These are phyloP conservation scores for Stenogyne calaminthoides DNA, from an alignment of 305 asterid genomes.

Conservation along the genomic window DNA sequence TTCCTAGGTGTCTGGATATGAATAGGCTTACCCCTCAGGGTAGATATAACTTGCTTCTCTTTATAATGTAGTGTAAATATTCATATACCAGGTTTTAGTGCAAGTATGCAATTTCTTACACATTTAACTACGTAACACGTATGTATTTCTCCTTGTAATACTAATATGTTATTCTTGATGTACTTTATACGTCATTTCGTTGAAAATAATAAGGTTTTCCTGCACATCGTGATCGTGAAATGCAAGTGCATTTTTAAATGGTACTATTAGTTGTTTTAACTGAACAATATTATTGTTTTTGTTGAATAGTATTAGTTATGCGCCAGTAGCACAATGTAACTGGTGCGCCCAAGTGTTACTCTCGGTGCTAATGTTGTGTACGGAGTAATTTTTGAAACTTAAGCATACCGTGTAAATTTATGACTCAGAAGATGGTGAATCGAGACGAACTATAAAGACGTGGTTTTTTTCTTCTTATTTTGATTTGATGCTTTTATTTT, in stretches of 20 bases:
- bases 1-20: conserved; percentile 28
- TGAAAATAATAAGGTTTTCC: neutral
- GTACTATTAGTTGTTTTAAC: too few relatives aligned
- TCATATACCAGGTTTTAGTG: conserved; percentile 17
- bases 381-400: neutral
- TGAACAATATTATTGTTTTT: too few relatives aligned
- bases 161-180: neutral
- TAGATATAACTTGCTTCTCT: conserved; percentile 28
- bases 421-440: neutral
- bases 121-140: conserved; percentile 16
- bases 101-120: conserved; percentile 16
- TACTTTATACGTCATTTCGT: neutral
- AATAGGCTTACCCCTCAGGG: conserved; percentile 25
- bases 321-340: too few relatives aligned
- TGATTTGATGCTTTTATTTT: neutral
- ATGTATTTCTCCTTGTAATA: neutral
- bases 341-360: too few relatives aligned
- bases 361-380: neutral
- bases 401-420: neutral
- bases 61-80: conserved; percentile 32
- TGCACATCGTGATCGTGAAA: too few relatives aligned
- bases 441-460: neutral
- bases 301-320: too few relatives aligned
- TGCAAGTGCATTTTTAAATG: too few relatives aligned
- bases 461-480: neutral